A percentile compares a stretch with the other conserved stretches of the same genome.
These are phyloP conservation scores for Rhizopus microsporus DNA, from an alignment of 371 early-diverging fungal species.

Conservation along the genomic window DNA sequence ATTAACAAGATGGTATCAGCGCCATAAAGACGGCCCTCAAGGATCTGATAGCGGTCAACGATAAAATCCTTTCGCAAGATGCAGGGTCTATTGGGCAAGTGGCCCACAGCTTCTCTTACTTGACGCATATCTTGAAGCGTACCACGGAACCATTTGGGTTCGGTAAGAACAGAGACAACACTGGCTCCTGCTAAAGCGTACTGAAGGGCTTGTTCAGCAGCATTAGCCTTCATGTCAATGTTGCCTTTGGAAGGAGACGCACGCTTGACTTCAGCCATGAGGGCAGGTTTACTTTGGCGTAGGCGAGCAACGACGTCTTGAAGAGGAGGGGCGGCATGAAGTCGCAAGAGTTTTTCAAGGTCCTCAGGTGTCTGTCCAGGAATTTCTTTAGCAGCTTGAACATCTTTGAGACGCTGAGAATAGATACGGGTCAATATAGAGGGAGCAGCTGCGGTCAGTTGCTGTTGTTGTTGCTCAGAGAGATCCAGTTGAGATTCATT, in stretches of 20 bases:
- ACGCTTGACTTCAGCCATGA: conserved; percentile 96
- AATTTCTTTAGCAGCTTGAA: conserved; percentile 63
- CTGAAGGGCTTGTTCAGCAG: conserved; percentile 79
- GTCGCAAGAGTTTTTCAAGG: conserved; percentile 66
- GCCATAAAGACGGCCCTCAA: conserved; percentile 88
- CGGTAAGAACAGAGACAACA: conserved; percentile 95
- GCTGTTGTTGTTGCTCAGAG: conserved; percentile 2
- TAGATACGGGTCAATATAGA: conserved; percentile 73
- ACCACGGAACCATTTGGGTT: conserved; percentile 98
- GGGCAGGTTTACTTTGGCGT: conserved; percentile 58
- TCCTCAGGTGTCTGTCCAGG: conserved; percentile 78
- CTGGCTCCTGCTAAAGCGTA: conserved; percentile 91
- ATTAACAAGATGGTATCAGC: conserved; percentile 95
- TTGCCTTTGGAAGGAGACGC: conserved; percentile 96
- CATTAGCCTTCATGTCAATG: conserved; percentile 80
- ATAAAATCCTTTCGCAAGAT: conserved; percentile 96
- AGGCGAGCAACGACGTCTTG: conserved; percentile 80
- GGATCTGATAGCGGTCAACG: conserved; percentile 93
- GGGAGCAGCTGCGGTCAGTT: conserved; percentile 25
- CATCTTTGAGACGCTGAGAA: conserved; percentile 79
- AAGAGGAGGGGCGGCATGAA: conserved; percentile 75
- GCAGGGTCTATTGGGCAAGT: conserved; percentile 80
- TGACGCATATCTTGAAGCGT: conserved; percentile 85
- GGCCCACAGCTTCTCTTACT: conserved; percentile 71
- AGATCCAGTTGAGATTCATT: conserved; percentile 8